Evolutionary conservation across 192 early-diverging fungal species (phyloP).

Genomic region (Coemansia sp.): DNA sequence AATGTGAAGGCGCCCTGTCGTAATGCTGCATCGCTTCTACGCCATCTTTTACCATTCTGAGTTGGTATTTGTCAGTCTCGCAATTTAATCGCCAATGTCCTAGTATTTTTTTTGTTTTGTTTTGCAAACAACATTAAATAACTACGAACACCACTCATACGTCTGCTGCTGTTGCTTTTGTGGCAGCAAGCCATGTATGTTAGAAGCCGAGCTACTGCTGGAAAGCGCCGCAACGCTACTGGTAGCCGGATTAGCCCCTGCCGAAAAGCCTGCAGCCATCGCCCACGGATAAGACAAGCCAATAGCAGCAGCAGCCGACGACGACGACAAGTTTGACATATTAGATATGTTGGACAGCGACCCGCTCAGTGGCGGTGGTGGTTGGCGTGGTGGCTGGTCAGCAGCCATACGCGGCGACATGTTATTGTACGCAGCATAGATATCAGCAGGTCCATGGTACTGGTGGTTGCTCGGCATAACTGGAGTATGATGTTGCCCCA

Average conservation of each 20-base stretch:
- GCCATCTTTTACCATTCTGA: neutral
- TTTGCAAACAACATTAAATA: neutral
- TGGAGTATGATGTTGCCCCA: neutral
- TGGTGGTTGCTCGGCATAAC: neutral
- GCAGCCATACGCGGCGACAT: constrained; percentile 2
- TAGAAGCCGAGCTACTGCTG: neutral
- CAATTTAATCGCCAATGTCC: too few species aligned
- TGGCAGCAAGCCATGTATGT: neutral
- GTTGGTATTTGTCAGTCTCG: too few species aligned
- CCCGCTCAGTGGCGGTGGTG: neutral
- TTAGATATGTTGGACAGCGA: neutral
- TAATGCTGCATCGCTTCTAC: neutral
- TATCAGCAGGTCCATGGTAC: neutral
- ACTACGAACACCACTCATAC: constrained; percentile 2
- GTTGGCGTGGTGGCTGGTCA: neutral
- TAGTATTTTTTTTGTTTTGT: too few species aligned
- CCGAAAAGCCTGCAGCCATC: neutral
- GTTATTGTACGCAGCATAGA: neutral
- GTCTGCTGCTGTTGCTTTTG: neutral
- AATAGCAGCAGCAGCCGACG: neutral
- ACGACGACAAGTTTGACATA: neutral
- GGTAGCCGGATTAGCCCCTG: neutral
- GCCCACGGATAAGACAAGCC: neutral
- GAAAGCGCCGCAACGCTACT: neutral
- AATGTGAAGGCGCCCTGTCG: neutral